Evolutionary conservation across 2,329 filamentous ascomycete genomes (phyloP).

Genomic region (Rhynchosporium agropyri): DNA sequence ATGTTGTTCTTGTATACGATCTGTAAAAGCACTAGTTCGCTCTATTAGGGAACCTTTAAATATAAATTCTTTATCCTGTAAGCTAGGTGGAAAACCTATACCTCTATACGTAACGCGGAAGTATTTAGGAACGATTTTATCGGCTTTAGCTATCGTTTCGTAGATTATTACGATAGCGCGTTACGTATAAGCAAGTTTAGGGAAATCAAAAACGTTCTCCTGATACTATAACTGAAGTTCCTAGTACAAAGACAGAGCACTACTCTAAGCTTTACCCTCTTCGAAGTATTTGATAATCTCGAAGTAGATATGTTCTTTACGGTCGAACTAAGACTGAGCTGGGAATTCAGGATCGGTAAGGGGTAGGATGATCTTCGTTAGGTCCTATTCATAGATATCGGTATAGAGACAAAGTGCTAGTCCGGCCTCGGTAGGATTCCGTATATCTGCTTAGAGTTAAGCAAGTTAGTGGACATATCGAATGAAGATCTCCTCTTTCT

Average conservation of each 20-base stretch:
- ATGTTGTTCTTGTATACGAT: conserved; percentile 89
- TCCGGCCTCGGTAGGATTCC: conserved; percentile 85
- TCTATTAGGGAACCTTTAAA: conserved; percentile 83
- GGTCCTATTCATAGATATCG: conserved; percentile 91
- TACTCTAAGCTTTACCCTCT: conserved; percentile 91
- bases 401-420: conserved; percentile 88
- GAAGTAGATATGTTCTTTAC: conserved; percentile 90
- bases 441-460: conserved; percentile 70
- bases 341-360: conserved; percentile 77
- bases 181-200: conserved; percentile 86
- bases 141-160: conserved; percentile 82
- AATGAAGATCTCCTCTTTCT: conserved; percentile 95
- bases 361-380: conserved; percentile 64
- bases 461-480: conserved; percentile 94
- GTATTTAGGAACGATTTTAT: conserved; percentile 78
- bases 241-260: conserved; percentile 83
- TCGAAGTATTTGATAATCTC: conserved; percentile 95
- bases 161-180: conserved; percentile 91
- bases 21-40: conserved; percentile 78
- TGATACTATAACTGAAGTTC: conserved; percentile 94
- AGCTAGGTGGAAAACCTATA: conserved; percentile 77
- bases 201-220: conserved; percentile 84
- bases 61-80: conserved; percentile 90
- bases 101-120: conserved; percentile 91
- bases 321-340: conserved; percentile 83